phyloP scores from a whole-genome alignment of 192 early-diverging fungal genomes.

The Backusella circina region DNA sequence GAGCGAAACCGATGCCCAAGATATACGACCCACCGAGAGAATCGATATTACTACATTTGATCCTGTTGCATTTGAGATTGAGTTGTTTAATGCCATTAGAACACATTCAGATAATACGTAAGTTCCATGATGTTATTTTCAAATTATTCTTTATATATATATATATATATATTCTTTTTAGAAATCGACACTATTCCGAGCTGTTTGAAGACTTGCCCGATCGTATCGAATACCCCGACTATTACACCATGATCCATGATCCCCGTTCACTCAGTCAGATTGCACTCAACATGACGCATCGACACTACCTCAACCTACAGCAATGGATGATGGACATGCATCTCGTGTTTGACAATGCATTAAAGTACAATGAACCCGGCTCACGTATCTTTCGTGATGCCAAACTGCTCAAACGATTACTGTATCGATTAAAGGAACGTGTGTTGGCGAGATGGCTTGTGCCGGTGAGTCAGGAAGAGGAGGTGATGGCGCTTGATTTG shows the following conservation, averaged over 20 bases:
- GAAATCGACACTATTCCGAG: constrained; percentile 63
- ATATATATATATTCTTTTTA: constrained; percentile 8
- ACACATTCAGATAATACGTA: constrained; percentile 49
- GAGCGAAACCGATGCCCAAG: constrained; percentile 15
- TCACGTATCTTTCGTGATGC: constrained; percentile 86
- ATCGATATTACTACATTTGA: constrained; percentile 18
- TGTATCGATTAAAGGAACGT: constrained; percentile 27
- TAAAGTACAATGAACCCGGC: constrained; percentile 81
- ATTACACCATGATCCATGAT: constrained; percentile 80
- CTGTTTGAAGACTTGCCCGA: constrained; percentile 77
- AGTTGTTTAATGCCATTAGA: constrained; percentile 39
- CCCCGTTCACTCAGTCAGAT: constrained; percentile 76
- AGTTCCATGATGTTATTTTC: neutral
- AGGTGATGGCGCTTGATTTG: constrained; percentile 10
- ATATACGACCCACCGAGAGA: constrained; percentile 2
- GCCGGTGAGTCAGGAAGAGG: constrained; percentile 18
- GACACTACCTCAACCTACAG: constrained; percentile 65
- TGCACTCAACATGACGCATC: constrained; percentile 54
- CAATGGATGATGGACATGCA: constrained; percentile 77
- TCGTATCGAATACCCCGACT: constrained; percentile 82
- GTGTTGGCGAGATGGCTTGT: constrained; percentile 9
- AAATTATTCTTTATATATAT: neutral
- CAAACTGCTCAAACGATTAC: constrained; percentile 36
- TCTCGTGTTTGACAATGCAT: constrained; percentile 88
- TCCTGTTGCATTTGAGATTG: constrained; percentile 29